Base-by-base conservation (phyloP, 2,329 filamentous ascomycete genomes). In the Trichocomaceae sp. region DNA sequence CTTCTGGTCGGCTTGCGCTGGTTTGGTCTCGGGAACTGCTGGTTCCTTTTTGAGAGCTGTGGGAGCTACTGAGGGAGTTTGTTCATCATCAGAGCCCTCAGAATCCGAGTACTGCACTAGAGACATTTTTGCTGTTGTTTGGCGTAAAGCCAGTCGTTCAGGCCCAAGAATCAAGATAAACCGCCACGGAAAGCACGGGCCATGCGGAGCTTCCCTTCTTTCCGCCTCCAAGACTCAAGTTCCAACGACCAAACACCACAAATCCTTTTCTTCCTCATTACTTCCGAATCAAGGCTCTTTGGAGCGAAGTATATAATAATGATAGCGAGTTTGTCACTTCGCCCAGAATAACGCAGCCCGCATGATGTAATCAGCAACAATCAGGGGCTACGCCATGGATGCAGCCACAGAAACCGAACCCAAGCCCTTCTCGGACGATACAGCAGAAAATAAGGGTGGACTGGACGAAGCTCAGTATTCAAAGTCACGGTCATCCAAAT, bases 21-120 rank as follows among this genome's bases (percentile, higher is more conserved):
- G 50, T 64, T 20, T 66, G 56, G 48, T 61, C 41, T 56, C 63
- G 52, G 60, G 58, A 47, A 49, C 63, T 33, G 42, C 56, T 49
- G 69, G 60, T 37, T 52, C 52, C 49, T 55, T 47, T 49, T 39
- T 59, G 57, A 12, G 55, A 49, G n/a, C 52, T 20, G 37, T 22
- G 50, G 20, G 49, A 37, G n/a, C 67, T 3, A 44, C 71, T 69
- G 37, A 71, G 57, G 52, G 69, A 60, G 59, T 69, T 50, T 45
- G 64, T 53, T 88, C 85, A 15, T 78, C 77, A 53, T 87, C 86
- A 12, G 85, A 90, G 47, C 71, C 75, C 63, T 87, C 85, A 0
- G 85, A 93, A 68, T 91, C 89, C 3, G 88, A 91, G 64, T 95
- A 95, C 58, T 86, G 84, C 61, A 93, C 88, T 29, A 95, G 77